Conservation (phyloP, 371 early-diverging fungal genomes). For the Mortierella sp. region DNA sequence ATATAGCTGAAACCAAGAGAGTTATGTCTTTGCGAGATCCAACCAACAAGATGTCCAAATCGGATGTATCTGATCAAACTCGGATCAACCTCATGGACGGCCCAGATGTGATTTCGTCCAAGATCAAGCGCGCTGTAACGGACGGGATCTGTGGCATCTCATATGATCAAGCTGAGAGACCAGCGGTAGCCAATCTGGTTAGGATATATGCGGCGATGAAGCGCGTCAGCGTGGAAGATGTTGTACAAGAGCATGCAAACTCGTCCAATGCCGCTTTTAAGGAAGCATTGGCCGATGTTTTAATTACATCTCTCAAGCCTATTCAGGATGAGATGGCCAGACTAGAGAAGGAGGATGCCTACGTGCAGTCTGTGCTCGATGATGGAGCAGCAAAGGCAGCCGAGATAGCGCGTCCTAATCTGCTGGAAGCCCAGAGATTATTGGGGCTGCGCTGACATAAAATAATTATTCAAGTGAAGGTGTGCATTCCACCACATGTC, state of each 20-base stretch:
- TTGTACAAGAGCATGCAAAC: constrained; percentile 60
- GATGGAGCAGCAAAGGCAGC: constrained; percentile 73
- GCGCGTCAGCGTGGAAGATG: constrained; percentile 58
- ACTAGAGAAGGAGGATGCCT: constrained; percentile 69
- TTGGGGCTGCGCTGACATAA: constrained; percentile 62
- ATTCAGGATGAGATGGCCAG: constrained; percentile 74
- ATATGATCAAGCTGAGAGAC: constrained; percentile 79
- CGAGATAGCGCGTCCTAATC: constrained; percentile 64
- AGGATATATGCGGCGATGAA: constrained; percentile 77
- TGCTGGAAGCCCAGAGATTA: constrained; percentile 68
- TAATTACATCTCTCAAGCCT: constrained; percentile 72
- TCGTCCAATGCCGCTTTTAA: constrained; percentile 78
- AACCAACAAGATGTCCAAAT: constrained; percentile 93
- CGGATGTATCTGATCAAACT: constrained; percentile 76
- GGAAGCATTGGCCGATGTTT: constrained; percentile 74
- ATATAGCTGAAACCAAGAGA: constrained; percentile 70
- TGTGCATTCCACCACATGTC: too few relatives aligned
- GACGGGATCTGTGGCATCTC: constrained; percentile 78
- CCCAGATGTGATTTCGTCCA: constrained; percentile 72
- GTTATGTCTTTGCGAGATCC: constrained; percentile 91
- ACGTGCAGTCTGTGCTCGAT: constrained; percentile 73
- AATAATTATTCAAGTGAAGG: neutral
- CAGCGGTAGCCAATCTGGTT: constrained; percentile 89
- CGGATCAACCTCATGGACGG: constrained; percentile 85
- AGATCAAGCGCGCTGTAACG: constrained; percentile 83